phyloP scores from a whole-genome alignment of 768 basidiomycete genomes.

The Cystobasidium ongulense region DNA sequence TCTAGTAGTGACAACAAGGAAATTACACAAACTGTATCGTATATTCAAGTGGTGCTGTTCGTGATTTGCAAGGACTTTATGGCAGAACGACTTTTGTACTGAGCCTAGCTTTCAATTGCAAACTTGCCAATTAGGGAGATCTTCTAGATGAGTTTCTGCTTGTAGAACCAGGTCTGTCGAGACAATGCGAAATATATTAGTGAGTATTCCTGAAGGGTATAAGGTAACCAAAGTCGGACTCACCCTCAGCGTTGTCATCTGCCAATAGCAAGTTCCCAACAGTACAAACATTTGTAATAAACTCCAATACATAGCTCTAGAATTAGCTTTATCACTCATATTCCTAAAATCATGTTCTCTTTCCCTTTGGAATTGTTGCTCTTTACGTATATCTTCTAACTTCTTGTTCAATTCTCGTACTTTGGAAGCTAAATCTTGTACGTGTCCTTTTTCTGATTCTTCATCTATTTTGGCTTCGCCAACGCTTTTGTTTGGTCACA shows the following conservation, averaged over 20 bases:
- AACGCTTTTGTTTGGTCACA: no score
- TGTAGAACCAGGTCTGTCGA: conserved; percentile 23
- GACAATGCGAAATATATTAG: background rate
- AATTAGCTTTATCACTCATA: conserved; percentile 80
- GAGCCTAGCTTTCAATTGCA: no score
- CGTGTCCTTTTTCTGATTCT: conserved; percentile 78
- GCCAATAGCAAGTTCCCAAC: conserved; percentile 80
- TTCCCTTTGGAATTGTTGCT: conserved; percentile 97
- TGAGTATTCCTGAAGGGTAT: no score
- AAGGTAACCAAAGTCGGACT: background rate
- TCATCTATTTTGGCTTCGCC: conserved; percentile 75
- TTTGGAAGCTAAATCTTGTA: conserved; percentile 69
- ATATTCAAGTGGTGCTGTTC: background rate
- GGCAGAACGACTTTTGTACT: background rate
- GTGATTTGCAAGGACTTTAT: background rate
- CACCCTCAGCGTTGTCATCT: conserved; percentile 73
- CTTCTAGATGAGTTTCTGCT: conserved; percentile 26
- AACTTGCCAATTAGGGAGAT: background rate
- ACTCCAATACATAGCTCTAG: conserved; percentile 91
- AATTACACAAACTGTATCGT: background rate
- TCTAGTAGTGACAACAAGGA: background rate
- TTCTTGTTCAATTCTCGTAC: conserved; percentile 88
- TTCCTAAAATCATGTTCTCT: conserved; percentile 81
- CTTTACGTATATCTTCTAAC: conserved; percentile 80
- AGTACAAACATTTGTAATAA: conserved; percentile 76